phyloP scores from a whole-genome alignment of 2,329 filamentous ascomycete species.

The Colletotrichum tabaci region DNA sequence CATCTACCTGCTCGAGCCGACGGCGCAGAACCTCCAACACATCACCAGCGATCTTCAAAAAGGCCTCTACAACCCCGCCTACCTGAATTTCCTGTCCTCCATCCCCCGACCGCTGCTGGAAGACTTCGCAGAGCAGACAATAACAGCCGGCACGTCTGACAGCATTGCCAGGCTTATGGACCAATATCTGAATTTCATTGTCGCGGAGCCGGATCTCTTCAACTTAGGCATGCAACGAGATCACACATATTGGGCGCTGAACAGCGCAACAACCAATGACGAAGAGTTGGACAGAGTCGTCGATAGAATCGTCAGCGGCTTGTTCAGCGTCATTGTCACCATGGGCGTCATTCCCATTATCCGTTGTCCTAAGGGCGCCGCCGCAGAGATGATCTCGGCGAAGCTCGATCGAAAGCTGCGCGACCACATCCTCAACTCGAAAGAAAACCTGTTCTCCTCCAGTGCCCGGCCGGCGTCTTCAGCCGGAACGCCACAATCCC shows the following conservation, averaged over 20 bases:
- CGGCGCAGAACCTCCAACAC: constrained; percentile 80
- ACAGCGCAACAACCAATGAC: constrained; percentile 91
- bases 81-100: constrained; percentile 97
- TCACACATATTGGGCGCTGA: constrained; percentile 95
- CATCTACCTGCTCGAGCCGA: constrained; percentile 96
- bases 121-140: constrained; percentile 93
- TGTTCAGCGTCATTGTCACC: constrained; percentile 99
- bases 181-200: constrained; percentile 97
- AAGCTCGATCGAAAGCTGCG: constrained; percentile 96
- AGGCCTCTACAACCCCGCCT: constrained; percentile 91
- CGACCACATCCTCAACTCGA: constrained; percentile 97
- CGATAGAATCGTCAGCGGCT: constrained; percentile 91
- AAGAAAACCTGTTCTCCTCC: constrained; percentile 92
- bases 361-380: constrained; percentile 90
- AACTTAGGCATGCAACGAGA: constrained; percentile 87
- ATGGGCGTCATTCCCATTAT: constrained; percentile 99
- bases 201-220: constrained; percentile 95
- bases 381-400: constrained; percentile 93
- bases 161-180: constrained; percentile 94
- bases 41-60: constrained; percentile 90
- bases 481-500: constrained; percentile 76
- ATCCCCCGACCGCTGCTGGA: constrained; percentile 91
- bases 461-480: constrained; percentile 70
- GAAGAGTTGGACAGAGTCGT: constrained; percentile 90
- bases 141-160: constrained; percentile 86